Conservation (phyloP, 1,284 basidiomycete species). For the Hemileia vastatrix region DNA sequence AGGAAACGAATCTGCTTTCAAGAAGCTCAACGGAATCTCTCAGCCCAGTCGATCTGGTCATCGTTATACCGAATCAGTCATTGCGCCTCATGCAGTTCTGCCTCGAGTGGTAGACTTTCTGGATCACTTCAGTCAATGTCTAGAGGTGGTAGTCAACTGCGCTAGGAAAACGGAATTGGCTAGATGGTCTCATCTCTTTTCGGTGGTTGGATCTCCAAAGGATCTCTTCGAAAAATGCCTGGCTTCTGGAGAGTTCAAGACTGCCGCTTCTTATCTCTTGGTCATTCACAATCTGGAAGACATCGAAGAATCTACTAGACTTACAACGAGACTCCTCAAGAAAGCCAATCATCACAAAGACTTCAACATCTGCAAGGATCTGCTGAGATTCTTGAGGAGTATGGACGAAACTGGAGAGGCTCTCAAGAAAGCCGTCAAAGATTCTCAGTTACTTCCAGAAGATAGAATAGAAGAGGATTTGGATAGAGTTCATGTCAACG, state of each 20-base stretch:
- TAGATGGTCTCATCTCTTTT: conserved; percentile 78
- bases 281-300: conserved; percentile 89
- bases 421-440: conserved; percentile 48
- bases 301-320: conserved; percentile 53
- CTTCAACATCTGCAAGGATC: conserved; percentile 71
- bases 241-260: conserved; percentile 62
- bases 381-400: conserved; percentile 78
- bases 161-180: conserved; percentile 93
- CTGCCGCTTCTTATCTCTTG: conserved; percentile 83
- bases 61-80: conserved; percentile 21
- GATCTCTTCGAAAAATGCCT: conserved; percentile 86
- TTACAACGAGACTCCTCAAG: background rate
- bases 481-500: conserved; percentile 1
- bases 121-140: conserved; percentile 78
- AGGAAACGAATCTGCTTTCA: background rate
- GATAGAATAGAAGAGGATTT: conserved; percentile 2
- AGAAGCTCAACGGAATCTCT: background rate
- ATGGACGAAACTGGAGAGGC: conserved; percentile 74
- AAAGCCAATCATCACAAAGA: conserved; percentile 34
- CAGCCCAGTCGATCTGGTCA: background rate
- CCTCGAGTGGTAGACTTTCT: conserved; percentile 73
- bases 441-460: conserved; percentile 27
- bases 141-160: conserved; percentile 90
- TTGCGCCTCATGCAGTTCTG: conserved; percentile 50
- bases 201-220: conserved; percentile 77